Percentiles rank a stretch among this genome's conserved stretches.
Evolutionary conservation across 2,329 filamentous ascomycete species (phyloP).

Genomic region (Pseudophaeomoniella oleicola): DNA sequence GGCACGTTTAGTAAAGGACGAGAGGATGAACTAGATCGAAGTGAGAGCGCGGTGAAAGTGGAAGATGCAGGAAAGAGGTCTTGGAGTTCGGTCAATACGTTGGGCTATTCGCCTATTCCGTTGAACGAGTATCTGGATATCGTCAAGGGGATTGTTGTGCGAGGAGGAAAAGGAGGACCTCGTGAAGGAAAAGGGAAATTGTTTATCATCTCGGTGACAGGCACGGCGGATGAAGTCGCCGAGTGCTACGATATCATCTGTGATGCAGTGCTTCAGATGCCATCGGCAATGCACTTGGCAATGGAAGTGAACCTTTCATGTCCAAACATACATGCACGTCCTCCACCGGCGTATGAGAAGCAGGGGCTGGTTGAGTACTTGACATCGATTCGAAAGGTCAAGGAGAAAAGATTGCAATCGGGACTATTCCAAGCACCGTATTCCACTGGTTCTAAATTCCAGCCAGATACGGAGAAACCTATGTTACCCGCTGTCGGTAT

Average conservation of each 20-base stretch:
- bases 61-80: no score
- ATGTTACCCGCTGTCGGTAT: slow-evolving; percentile 42
- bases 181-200: no score
- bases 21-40: slow-evolving; percentile 4
- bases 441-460: no score
- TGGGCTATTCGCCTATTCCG: slow-evolving; percentile 57
- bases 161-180: slow-evolving; percentile 29
- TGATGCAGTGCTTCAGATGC: slow-evolving; percentile 8
- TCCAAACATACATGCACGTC: slow-evolving; percentile 54
- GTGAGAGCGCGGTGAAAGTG: neutral
- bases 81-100: slow-evolving; percentile 45
- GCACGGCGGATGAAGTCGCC: slow-evolving; percentile 41
- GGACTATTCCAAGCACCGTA: no score
- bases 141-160: slow-evolving; percentile 31
- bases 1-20: slow-evolving; percentile 9
- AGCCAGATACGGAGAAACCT: no score
- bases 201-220: slow-evolving; percentile 54
- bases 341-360: slow-evolving; percentile 56
- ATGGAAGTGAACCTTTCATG: slow-evolving; percentile 70
- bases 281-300: slow-evolving; percentile 35
- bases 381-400: slow-evolving; percentile 23
- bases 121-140: slow-evolving; percentile 45
- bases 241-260: slow-evolving; percentile 40
- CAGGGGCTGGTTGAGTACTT: slow-evolving; percentile 41
- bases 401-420: no score